These are phyloP conservation scores for Musa balbisiana DNA, from an alignment of 202 grass and related monocot genomes.

Conservation along the genomic window DNA sequence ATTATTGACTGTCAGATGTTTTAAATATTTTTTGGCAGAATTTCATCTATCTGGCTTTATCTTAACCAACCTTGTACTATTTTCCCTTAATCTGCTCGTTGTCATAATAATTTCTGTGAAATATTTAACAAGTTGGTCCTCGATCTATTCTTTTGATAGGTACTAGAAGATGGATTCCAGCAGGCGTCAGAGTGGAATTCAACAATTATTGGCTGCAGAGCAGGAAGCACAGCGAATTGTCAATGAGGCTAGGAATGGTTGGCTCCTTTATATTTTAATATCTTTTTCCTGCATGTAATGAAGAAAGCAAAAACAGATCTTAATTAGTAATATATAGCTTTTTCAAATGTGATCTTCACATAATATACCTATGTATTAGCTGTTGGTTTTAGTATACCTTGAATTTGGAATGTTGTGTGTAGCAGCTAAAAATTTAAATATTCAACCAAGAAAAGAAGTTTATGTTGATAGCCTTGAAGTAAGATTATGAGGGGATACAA, in stretches of 20 bases:
- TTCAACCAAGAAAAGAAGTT: no score
- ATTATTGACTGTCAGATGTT: neutral
- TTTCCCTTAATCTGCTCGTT: neutral
- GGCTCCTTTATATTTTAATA: neutral
- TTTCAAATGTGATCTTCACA: neutral
- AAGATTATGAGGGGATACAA: no score
- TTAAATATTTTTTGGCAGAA: neutral
- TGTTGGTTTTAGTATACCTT: neutral
- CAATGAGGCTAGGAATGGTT: conserved; percentile 22
- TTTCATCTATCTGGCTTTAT: neutral
- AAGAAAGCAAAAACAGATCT: no score
- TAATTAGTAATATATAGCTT: neutral
- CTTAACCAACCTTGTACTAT: neutral
- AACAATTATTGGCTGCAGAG: conserved; percentile 25
- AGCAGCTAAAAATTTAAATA: no score
- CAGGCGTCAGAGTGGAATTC: conserved; percentile 17
- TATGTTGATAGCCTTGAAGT: no score
- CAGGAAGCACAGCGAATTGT: conserved; percentile 23
- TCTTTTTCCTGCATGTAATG: no score
- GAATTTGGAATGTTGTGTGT: neutral
- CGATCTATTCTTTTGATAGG: neutral
- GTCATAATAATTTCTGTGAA: neutral
- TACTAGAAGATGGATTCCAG: conserved; percentile 9
- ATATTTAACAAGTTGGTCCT: neutral
- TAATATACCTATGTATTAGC: neutral